These are phyloP conservation scores for Mrakia gelida DNA, from an alignment of 768 basidiomycete species.

Conservation along the genomic window DNA sequence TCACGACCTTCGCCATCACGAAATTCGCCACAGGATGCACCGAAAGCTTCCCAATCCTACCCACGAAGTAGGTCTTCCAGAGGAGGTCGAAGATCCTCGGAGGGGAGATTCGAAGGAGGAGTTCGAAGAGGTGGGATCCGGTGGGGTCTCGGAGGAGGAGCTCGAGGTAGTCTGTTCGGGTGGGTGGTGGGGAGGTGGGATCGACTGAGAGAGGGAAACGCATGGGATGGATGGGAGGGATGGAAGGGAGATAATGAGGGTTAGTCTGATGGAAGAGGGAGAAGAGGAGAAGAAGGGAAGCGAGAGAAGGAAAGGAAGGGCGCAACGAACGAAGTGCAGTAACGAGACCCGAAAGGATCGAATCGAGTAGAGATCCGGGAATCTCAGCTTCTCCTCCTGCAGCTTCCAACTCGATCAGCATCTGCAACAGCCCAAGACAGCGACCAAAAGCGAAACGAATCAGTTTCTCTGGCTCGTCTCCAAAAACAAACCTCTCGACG, in stretches of 20 bases:
- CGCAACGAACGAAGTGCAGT: conserved; percentile 56
- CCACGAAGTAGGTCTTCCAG: conserved; percentile 74
- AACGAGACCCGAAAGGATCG: conserved; percentile 70
- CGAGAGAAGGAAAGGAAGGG: neutral
- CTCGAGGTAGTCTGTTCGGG: conserved; percentile 70
- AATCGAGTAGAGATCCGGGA: conserved; percentile 72
- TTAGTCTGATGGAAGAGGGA: neutral
- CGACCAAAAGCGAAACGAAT: no score
- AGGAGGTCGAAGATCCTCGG: conserved; percentile 58
- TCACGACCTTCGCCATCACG: conserved; percentile 74
- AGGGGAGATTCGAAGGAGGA: conserved; percentile 63
- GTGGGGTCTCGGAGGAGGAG: conserved; percentile 79
- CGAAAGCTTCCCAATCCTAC: conserved; percentile 65
- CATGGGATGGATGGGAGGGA: conserved; percentile 34
- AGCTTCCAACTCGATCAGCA: conserved; percentile 77
- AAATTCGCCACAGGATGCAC: conserved; percentile 92
- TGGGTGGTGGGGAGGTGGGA: conserved; percentile 42
- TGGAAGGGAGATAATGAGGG: neutral
- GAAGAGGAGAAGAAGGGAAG: neutral
- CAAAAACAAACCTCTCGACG: conserved; percentile 14
- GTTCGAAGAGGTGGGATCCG: conserved; percentile 86
- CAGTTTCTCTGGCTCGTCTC: neutral
- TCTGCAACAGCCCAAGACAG: no score
- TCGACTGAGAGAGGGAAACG: neutral
- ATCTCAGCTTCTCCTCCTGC: conserved; percentile 58